These are phyloP conservation scores for Graphilbum ipis-grandicollis DNA, from an alignment of 2,329 filamentous ascomycete genomes.

Conservation along the genomic window DNA sequence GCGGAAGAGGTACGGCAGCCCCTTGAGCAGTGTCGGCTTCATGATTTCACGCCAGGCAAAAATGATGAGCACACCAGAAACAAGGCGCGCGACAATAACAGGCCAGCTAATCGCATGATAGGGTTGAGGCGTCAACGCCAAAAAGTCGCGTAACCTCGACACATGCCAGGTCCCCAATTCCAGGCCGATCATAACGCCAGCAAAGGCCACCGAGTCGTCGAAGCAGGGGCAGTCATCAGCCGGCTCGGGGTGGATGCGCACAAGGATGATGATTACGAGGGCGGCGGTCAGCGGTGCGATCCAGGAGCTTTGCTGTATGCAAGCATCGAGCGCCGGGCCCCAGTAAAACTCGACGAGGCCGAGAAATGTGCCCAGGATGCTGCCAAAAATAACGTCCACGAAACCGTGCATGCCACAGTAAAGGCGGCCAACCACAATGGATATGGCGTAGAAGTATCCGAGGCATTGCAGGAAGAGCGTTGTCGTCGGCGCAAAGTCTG, in stretches of 20 bases:
- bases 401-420: conserved; percentile 99
- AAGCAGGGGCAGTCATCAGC: conserved; percentile 96
- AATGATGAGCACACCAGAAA: conserved; percentile 66
- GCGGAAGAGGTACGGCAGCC: conserved; percentile 74
- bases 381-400: conserved; percentile 73
- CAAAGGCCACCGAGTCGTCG: conserved; percentile 87
- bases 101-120: conserved; percentile 48
- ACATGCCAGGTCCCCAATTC: conserved; percentile 77
- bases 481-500: conserved; percentile 38
- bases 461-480: conserved; percentile 47
- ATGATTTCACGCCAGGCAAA: conserved; percentile 81
- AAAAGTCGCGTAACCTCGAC: conserved; percentile 30
- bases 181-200: conserved; percentile 73
- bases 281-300: conserved; percentile 46
- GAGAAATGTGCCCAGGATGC: conserved; percentile 52
- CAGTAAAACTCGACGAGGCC: conserved; percentile 42
- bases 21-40: conserved; percentile 65
- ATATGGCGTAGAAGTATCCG: conserved; percentile 71
- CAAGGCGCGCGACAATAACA: conserved; percentile 47
- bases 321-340: conserved; percentile 47
- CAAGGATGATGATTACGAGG: conserved; percentile 52
- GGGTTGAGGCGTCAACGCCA: conserved; percentile 39
- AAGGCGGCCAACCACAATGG: conserved; percentile 77
- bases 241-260: conserved; percentile 85
- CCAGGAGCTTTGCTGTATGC: conserved; percentile 48